phyloP scores from a whole-genome alignment of 2,329 filamentous ascomycete species.

The Helminthosporium solani region DNA sequence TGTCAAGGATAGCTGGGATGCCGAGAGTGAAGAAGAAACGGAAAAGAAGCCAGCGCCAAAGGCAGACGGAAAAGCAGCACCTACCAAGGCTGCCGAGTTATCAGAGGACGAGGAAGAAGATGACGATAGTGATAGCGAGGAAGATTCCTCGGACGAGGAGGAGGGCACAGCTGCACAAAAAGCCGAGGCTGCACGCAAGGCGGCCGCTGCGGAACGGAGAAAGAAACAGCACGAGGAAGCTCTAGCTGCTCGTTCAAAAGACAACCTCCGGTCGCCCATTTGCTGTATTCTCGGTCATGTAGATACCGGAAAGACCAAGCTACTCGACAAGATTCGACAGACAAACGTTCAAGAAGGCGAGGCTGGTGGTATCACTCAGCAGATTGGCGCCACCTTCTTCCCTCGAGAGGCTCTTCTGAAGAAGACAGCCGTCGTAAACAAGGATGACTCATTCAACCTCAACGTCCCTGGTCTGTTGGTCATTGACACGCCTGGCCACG shows the following conservation, averaged over 20 bases:
- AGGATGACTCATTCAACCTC: conserved; percentile 86
- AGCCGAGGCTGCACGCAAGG: conserved; percentile 76
- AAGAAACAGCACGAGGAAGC: conserved; percentile 91
- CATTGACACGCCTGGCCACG: conserved; percentile 98
- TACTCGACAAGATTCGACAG: conserved; percentile 96
- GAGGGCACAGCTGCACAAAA: conserved; percentile 70
- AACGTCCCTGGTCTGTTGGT: conserved; percentile 95
- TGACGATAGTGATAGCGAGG: conserved; percentile 54
- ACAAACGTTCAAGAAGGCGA: conserved; percentile 99
- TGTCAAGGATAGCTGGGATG: conserved; percentile 95
- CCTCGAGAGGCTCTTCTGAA: conserved; percentile 87
- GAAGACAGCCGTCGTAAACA: conserved; percentile 93
- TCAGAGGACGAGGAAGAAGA: conserved; percentile 42
- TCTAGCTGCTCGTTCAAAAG: conserved; percentile 84
- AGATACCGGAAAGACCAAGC: conserved; percentile 99
- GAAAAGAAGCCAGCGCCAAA: conserved; percentile 46
- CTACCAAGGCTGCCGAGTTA: conserved; percentile 30
- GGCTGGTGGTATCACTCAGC: conserved; percentile 98
- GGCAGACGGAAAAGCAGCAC: conserved; percentile 18
- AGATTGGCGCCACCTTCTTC: conserved; percentile 99
- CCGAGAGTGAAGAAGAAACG: conserved; percentile 72
- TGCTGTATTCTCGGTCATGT: conserved; percentile 99
- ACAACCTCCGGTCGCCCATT: conserved; percentile 94
- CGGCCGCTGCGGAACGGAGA: conserved; percentile 82
- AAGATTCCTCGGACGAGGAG: conserved; percentile 69